Evolutionary conservation across 139 green algal species (phyloP).

Genomic region (Axilococcus clingmanii): DNA sequence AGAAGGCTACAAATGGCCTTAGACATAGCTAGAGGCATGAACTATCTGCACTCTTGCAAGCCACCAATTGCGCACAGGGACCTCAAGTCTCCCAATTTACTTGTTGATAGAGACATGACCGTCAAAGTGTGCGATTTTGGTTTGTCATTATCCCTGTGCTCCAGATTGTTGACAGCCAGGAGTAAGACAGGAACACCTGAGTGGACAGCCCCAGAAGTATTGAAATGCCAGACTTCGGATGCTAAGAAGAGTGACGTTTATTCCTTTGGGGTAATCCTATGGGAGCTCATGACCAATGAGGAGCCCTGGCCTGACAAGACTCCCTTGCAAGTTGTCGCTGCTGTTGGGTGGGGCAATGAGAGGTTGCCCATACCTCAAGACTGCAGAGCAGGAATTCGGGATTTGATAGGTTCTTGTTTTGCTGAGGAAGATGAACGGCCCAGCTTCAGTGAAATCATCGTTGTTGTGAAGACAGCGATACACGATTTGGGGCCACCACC

Average conservation of each 20-base stretch:
- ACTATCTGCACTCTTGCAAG: slow-evolving; percentile 65
- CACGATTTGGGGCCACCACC: background rate
- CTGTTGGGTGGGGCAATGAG: slow-evolving; percentile 68
- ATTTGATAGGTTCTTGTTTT: slow-evolving; percentile 63
- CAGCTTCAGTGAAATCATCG: slow-evolving; percentile 41
- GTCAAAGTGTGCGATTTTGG: slow-evolving; percentile 92
- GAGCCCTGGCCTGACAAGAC: slow-evolving; percentile 80
- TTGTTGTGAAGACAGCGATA: slow-evolving; percentile 10
- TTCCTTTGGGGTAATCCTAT: slow-evolving; percentile 81
- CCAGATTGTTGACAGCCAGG: slow-evolving; percentile 52
- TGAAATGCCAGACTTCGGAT: slow-evolving; percentile 49
- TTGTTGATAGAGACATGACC: slow-evolving; percentile 80
- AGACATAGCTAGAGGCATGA: slow-evolving; percentile 66
- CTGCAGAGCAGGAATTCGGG: slow-evolving; percentile 37
- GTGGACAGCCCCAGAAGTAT: slow-evolving; percentile 86
- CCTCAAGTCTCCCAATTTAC: slow-evolving; percentile 57
- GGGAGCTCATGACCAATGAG: slow-evolving; percentile 73
- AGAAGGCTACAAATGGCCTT: slow-evolving; percentile 64
- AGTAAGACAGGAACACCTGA: slow-evolving; percentile 74
- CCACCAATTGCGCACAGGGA: slow-evolving; percentile 72
- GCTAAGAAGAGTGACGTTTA: slow-evolving; percentile 86
- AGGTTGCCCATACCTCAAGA: slow-evolving; percentile 57
- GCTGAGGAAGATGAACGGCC: slow-evolving; percentile 37
- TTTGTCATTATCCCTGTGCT: slow-evolving; percentile 52
- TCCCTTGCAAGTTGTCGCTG: slow-evolving; percentile 82